A percentile compares a stretch with the other conserved stretches of the same genome.
phyloP scores from a whole-genome alignment of 208 protist species.

The Porcisia hertigi region DNA sequence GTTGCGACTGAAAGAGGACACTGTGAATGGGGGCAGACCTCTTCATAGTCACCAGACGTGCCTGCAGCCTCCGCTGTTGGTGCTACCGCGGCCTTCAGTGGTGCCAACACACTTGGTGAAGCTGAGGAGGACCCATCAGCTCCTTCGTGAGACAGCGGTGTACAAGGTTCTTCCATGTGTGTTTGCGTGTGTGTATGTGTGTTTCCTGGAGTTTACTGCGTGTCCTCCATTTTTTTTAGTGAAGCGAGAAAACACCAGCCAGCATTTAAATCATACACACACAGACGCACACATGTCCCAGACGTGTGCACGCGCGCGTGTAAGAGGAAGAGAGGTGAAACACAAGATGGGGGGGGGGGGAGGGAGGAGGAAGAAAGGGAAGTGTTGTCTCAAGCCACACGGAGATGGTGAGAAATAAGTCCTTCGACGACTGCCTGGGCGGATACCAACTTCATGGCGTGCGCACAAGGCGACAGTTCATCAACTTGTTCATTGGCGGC shows the following conservation, averaged over 20 bases:
- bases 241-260: not conserved
- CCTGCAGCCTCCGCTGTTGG: not conserved
- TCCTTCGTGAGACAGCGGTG: not conserved
- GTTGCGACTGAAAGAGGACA: conserved; percentile 1
- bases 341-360: not conserved
- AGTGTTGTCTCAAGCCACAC: not conserved
- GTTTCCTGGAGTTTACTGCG: not conserved
- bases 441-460: not conserved
- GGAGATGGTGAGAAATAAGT: not conserved
- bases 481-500: not conserved
- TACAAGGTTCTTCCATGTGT: not conserved
- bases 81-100: not conserved
- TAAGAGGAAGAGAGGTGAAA: not conserved
- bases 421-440: not conserved
- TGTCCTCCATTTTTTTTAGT: not conserved
- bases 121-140: not conserved
- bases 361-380: not conserved
- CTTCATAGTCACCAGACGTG: not conserved
- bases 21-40: not conserved
- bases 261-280: not conserved
- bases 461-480: not conserved
- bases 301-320: not conserved
- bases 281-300: not conserved
- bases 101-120: not conserved
- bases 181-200: not conserved